Base-by-base conservation (phyloP, 495 filamentous ascomycete species). In the Friedmanniomyces endolithicus region DNA sequence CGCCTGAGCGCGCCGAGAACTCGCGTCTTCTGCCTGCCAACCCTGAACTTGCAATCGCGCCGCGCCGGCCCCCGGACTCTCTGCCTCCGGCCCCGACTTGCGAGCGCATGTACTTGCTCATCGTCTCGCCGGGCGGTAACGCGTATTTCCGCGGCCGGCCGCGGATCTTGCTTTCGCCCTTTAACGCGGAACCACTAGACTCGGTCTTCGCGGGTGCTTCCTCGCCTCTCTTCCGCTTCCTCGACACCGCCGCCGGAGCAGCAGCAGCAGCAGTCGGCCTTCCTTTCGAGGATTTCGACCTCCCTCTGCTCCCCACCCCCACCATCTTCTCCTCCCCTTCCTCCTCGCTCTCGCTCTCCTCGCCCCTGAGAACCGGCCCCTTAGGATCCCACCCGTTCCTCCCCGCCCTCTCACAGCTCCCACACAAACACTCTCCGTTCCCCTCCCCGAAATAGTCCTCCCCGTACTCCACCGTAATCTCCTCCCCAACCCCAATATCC, bases 401-500 rank as follows among this genome's bases (percentile, higher is more conserved):
- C 52, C 75, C 71, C 11, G 73, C 70, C n/a, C 74, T 69, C 69
- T 99, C 92, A 63, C 92, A 99, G 0, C 86, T 90, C 54, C 74
- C 71, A 67, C 92, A 99, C 1, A 99, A 74, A 67, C 92, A 99
- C 66, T 99, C 94, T 64, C 87, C 87, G 61, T 99, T 99, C 61
- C 89, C 82, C 35, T 84, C 81, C 2, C 94, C 92, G 68, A 99
- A 99, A 65, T 99, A 99, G 63, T 92, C 85, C 31, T 94, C 88
- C 12, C 90, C 86, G 65, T 99, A 99, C 2, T 79, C 86, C 0
- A 97, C 90, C 0, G 94, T 97, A 58, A 99, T 94, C 68, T 97
- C 92, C 54, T 96, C 90, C 3, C 88, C 94, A 2, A 85, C 72
- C 23, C 84, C 77, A 27, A 99, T 95, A 57, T 94, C 75, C 53